Base-by-base conservation (phyloP, 176 grass and related monocot species). In the Phyllostachys edulis region DNA sequence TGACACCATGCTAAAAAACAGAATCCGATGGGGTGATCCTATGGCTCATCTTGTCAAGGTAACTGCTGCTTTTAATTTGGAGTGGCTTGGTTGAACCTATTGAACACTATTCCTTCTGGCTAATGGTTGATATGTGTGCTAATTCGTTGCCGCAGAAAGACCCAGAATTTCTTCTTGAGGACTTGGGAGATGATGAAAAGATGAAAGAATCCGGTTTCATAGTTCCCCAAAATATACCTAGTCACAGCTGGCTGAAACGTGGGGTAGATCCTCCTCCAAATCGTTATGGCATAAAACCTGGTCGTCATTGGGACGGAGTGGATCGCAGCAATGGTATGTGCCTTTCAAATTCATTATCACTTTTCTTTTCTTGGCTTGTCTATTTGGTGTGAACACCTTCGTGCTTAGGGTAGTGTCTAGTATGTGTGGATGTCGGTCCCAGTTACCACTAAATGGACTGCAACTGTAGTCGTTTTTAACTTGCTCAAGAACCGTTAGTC, bases 141-240 rank as follows among this genome's bases (percentile, higher is more conserved):
- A 74, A 91, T 86, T 36, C 34, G 32, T 79, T 87, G 54, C 61
- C 92, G 91, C 37, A 44, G 39, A 94, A 91, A 67, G 85, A 90
- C 81, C 60, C 79, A 55, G 91, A 93, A 0, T 68, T 67, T 75
- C 69, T 82, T 55, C 77, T 95, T 17, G 91, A 93, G 73, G 93
- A 98, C 89, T 91, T 98, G 75, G 89, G 96, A 71, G 93, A 91
- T 29, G 77, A 95, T 85, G 91, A 95, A 72, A 91, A 91, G 44
- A 98, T 98, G 96, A 95, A 95, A 88, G 96, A 95, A 73, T 98
- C 96, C 44, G 96, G 96, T 0, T 98, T 98, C 82, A 93, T 95
- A 67, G 89, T 98, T 87, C 96, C 96, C 49, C 96, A 98, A 77
- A 87, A 79, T 69, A 80, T 98, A 89, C 96, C 93, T 26, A 75